Evolutionary conservation across 2,329 filamentous ascomycete species (phyloP), one percentile per base, ranked within the genome.

Genomic region (Blumeriella jaapii): DNA sequence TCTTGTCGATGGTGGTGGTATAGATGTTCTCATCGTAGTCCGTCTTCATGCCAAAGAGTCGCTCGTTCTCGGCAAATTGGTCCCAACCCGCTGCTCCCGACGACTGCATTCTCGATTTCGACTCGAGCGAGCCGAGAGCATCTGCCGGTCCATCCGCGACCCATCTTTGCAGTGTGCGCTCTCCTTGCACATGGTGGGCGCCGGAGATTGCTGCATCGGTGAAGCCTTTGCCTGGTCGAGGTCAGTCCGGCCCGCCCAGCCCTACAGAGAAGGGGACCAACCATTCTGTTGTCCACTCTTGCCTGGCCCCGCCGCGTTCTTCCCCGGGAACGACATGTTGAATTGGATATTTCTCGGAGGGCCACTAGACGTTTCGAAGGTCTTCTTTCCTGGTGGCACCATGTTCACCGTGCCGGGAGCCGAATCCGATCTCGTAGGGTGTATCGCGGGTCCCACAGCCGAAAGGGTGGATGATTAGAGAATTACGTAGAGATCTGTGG

Each of bases 11-110:
- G 25, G 74, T 64, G 7, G 91, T 98, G 1, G 91, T 98, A 62
- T 98, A 98, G 27, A 91, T 75, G 49, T 83, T 86, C 60, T 96
- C 91, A 53, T 96, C 78, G 56, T 96, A 98, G 51, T 86, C 85
- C 34, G 82, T 91, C 59, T 76, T 84, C 24, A 93, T 62, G 22
- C 91, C 91, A 54, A 94, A 96, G 18, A 85, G 74, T 37, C 76
- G 71, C 60, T 93, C 83, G 53, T 96, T 96, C 44, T 73, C 78
- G 39, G 83, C 82, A 54, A 98, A 98, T 58, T 98, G 91, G 56
- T 98, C 89, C 91, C 91, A 98, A 29, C 47, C 49, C 17, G 53
- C 57, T 11, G 52, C 53, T 16, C 59, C 30, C 7, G 38, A 31
- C 11, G 47, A 35, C 36, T 45, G 48, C 31, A 32, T 45, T 32